Base-by-base conservation (phyloP, 1,284 basidiomycete species). In the Apiotrichum gamsii region DNA sequence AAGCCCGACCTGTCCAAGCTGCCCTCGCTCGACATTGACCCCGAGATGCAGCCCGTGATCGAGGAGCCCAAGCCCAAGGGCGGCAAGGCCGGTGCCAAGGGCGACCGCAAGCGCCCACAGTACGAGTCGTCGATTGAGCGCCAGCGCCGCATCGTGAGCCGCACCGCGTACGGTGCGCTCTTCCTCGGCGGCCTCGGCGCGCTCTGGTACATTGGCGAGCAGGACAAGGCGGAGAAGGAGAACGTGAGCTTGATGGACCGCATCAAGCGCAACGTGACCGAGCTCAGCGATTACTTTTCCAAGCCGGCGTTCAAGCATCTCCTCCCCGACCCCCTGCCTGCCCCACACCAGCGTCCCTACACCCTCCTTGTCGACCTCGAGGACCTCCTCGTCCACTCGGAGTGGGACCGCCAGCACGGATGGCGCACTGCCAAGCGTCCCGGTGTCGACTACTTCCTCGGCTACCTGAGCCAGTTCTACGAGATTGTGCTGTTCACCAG, bases 401-500 rank as follows among this genome's bases (percentile, higher is more conserved):
- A 83, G 3, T 98, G 94, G 94, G 89, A 93, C 77, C 82, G 88
- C 44, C 78, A 84, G 75, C 76, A 86, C 60, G 89, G 89, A 28
- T 93, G 89, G 89, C 77, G 87, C 57, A 91, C 88, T 3, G 89
- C 88, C 30, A 93, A 93, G 72, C 82, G 95, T 43, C 94, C 94
- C 1, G 95, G 95, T 3, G 85, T 94, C 9, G 95, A 98, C 69
- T 96, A 97, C 73, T 98, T 97, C 80, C 77, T 98, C 41, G 91
- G 82, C 28, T 97, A 98, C 72, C 79, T 98, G 35, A 90, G 90
- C 0, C 93, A 96, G 65, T 97, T 96, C 74, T 98, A 90, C 72
- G 94, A 98, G 76, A 83, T 98, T 53, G 93, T 98, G 19, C 77
- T 98, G 46, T 99, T 97, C 76, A 96, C 93, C 13, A 80, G 83